Percentiles rank a stretch among this genome's conserved stretches.
phyloP scores from a whole-genome alignment of 2,329 filamentous ascomycete species.

The Colletotrichum incanum region DNA sequence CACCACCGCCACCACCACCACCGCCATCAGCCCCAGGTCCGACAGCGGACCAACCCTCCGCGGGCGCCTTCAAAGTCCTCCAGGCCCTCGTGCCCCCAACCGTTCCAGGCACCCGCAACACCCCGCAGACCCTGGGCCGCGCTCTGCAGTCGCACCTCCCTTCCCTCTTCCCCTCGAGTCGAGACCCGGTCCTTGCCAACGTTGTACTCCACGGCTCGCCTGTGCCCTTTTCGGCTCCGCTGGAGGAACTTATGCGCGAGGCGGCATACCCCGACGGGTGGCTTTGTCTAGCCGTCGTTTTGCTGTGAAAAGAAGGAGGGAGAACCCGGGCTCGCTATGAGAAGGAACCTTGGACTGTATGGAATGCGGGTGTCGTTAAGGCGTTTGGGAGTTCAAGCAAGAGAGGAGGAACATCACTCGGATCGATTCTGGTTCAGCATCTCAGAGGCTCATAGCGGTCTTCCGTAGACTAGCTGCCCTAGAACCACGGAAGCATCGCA shows the following conservation, averaged over 20 bases:
- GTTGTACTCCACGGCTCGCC: constrained; percentile 88
- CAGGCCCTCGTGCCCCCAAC: constrained; percentile 79
- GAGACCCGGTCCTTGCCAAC: constrained; percentile 87
- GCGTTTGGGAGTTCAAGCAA: neutral
- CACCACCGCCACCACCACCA: neutral
- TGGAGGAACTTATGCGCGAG: constrained; percentile 87
- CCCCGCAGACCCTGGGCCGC: constrained; percentile 76
- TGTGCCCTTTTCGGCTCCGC: constrained; percentile 83
- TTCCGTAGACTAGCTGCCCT: neutral
- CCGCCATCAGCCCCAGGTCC: constrained; percentile 1
- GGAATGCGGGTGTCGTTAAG: neutral
- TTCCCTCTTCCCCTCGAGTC: constrained; percentile 86
- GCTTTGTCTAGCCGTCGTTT: constrained; percentile 85
- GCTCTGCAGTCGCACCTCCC: constrained; percentile 84
- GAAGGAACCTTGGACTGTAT: neutral
- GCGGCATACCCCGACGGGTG: constrained; percentile 94
- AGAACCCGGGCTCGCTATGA: neutral
- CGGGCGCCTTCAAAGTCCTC: constrained; percentile 77
- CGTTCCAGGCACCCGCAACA: constrained; percentile 53
- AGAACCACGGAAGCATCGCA: neutral
- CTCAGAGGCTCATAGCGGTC: neutral
- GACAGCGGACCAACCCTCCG: constrained; percentile 44
- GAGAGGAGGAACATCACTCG: neutral
- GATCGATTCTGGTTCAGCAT: neutral
- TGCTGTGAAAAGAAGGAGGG: constrained; percentile 63